A percentile compares a stretch with the other conserved stretches of the same genome.
phyloP scores from a whole-genome alignment of 2,329 filamentous ascomycete species.

The Torrubiella hemipterigena region DNA sequence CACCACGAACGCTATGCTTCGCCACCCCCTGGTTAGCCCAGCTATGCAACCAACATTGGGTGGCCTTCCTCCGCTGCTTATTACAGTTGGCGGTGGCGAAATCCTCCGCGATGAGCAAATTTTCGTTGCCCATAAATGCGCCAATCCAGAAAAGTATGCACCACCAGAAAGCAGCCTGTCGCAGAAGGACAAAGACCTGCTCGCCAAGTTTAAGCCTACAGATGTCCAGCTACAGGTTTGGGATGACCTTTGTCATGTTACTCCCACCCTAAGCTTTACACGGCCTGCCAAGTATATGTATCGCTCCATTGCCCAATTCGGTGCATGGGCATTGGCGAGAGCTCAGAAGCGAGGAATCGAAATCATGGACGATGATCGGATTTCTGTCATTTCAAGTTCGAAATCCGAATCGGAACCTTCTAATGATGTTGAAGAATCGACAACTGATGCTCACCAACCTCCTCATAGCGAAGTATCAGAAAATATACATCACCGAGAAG shows the following conservation, averaged over 20 bases:
- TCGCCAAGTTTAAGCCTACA: conserved; percentile 66
- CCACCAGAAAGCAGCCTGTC: conserved; percentile 53
- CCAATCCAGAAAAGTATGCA: conserved; percentile 66
- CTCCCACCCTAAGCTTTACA: conserved; percentile 88
- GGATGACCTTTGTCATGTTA: conserved; percentile 90
- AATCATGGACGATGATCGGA: conserved; percentile 65
- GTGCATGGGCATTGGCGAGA: conserved; percentile 77
- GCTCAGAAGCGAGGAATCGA: conserved; percentile 73
- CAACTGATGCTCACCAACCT: neutral
- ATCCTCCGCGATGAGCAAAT: conserved; percentile 89
- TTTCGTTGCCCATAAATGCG: conserved; percentile 88
- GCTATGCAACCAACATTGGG: conserved; percentile 80
- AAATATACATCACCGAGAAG: conserved; percentile 16
- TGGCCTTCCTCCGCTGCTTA: conserved; percentile 75
- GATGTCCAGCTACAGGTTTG: conserved; percentile 91
- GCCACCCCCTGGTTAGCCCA: conserved; percentile 83
- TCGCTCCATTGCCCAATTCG: conserved; percentile 81
- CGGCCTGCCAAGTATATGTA: conserved; percentile 96
- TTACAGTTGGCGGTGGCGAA: conserved; percentile 82
- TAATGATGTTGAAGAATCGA: neutral
- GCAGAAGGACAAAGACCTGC: conserved; percentile 43
- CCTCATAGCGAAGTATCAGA: neutral
- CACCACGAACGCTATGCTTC: conserved; percentile 71
- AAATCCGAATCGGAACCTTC: too few species aligned
- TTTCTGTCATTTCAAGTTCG: conserved; percentile 61